A percentile compares a stretch with the other conserved stretches of the same genome.
Evolutionary conservation across 2,329 filamentous ascomycete species (phyloP).

Genomic region (Arachnomyces sp.): DNA sequence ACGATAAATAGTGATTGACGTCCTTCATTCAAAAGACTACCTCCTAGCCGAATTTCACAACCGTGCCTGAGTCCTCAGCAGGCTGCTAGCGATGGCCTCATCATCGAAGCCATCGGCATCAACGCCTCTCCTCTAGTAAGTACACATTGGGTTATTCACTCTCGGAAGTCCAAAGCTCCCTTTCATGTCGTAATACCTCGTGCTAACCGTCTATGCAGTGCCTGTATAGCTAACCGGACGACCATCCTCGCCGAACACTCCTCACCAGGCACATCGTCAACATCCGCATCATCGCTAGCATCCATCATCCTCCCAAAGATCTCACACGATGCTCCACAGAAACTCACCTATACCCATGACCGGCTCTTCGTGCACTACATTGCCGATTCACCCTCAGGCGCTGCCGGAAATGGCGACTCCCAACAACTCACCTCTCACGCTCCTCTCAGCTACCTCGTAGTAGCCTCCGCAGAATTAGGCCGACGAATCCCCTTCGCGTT

Average conservation of each 20-base stretch:
- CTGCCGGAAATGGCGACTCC: constrained; percentile 29
- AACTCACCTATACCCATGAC: constrained; percentile 91
- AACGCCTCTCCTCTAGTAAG: constrained; percentile 68
- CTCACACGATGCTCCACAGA: constrained; percentile 68
- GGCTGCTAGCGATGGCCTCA: constrained; percentile 53
- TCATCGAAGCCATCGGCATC: constrained; percentile 52
- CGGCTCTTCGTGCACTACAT: constrained; percentile 94
- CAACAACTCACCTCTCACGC: constrained; percentile 55
- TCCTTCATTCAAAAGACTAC: too few relatives aligned
- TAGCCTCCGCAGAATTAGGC: constrained; percentile 72
- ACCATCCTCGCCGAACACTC: constrained; percentile 94
- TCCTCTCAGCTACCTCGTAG: constrained; percentile 83
- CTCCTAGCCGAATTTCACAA: too few relatives aligned
- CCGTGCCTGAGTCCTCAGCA: background rate
- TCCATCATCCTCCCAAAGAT: constrained; percentile 95
- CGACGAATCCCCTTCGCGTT: constrained; percentile 89
- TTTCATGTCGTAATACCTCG: background rate
- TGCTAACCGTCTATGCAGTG: constrained; percentile 45
- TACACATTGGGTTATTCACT: constrained; percentile 10
- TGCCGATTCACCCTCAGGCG: constrained; percentile 68
- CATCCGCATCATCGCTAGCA: constrained; percentile 80
- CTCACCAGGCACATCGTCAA: constrained; percentile 71
- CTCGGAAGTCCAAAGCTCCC: background rate
- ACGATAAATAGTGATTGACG: too few relatives aligned
- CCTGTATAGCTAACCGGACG: constrained; percentile 87